Percentiles rank a stretch among this genome's conserved stretches.
Conservation (phyloP, 495 filamentous ascomycete genomes). For the Clohesyomyces aquaticus region DNA sequence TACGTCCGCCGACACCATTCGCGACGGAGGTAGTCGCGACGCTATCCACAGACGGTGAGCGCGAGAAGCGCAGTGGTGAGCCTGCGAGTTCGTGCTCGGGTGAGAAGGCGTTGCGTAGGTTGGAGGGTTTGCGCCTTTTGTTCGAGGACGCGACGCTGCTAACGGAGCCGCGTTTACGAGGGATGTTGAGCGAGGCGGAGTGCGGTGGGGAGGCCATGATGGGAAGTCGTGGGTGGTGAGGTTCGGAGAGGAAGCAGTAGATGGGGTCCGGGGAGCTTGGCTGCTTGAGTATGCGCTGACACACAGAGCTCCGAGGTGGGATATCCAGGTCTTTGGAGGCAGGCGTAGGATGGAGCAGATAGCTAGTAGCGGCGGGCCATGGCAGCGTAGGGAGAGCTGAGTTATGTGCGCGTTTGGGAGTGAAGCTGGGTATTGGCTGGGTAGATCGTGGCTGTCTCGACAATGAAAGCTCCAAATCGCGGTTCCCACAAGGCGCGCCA, state of each 20-base stretch:
- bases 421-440: too few species aligned
- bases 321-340: too few species aligned
- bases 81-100: constrained; percentile 53
- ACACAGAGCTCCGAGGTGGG: too few species aligned
- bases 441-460: too few species aligned
- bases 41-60: constrained; percentile 69
- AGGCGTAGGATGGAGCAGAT: too few species aligned
- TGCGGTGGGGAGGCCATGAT: constrained; percentile 68
- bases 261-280: not conserved
- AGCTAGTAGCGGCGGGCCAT: too few species aligned
- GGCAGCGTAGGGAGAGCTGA: too few species aligned
- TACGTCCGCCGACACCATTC: constrained; percentile 50
- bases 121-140: constrained; percentile 65
- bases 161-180: constrained; percentile 63
- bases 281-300: too few species aligned
- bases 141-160: constrained; percentile 45
- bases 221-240: constrained; percentile 4
- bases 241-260: not conserved
- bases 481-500: too few species aligned
- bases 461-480: too few species aligned
- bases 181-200: constrained; percentile 56
- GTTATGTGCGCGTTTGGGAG: too few species aligned
- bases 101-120: constrained; percentile 86
- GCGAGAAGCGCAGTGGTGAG: constrained; percentile 51
- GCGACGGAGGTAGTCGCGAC: constrained; percentile 61